Evolutionary conservation across 1,139 yeast genomes (phyloP).

Genomic region (Sugiyamaella xylanicola): DNA sequence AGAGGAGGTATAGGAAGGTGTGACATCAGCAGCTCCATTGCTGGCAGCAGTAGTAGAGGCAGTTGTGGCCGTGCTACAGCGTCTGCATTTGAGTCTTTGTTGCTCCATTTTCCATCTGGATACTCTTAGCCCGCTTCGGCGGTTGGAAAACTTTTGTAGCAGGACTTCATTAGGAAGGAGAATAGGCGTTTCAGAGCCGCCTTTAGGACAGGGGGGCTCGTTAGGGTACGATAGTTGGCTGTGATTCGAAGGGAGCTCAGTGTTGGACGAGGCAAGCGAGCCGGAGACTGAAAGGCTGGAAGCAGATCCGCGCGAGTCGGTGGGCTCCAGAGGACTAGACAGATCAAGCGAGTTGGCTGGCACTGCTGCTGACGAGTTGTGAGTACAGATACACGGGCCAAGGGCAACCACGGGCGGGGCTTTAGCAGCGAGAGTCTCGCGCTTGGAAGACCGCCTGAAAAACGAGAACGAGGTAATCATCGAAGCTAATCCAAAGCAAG

Average conservation of each 20-base stretch:
- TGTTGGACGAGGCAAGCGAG: neutral
- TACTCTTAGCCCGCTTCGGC: slow-evolving; percentile 27
- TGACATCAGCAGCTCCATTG: neutral
- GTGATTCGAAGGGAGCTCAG: neutral
- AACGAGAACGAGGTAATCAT: neutral
- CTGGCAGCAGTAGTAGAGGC: neutral
- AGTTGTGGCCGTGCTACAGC: slow-evolving; percentile 19
- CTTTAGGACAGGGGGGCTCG: slow-evolving; percentile 20
- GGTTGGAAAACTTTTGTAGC: slow-evolving; percentile 35
- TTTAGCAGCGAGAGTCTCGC: neutral
- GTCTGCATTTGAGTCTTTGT: slow-evolving; percentile 25
- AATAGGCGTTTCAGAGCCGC: slow-evolving; percentile 35
- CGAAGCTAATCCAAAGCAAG: too few relatives aligned
- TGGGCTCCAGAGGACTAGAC: slow-evolving; percentile 13
- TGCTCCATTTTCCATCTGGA: slow-evolving; percentile 28
- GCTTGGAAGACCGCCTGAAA: neutral
- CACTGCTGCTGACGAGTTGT: neutral
- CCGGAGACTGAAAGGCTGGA: neutral
- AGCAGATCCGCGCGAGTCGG: slow-evolving; percentile 3
- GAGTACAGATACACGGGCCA: slow-evolving; percentile 12
- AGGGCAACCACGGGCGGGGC: neutral
- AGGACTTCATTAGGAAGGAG: slow-evolving; percentile 40
- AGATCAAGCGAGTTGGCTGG: slow-evolving; percentile 1
- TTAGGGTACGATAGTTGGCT: neutral
- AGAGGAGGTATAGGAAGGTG: neutral